Conservation (phyloP, 2,329 filamentous ascomycete species). For the Fusarium bulbicola region DNA sequence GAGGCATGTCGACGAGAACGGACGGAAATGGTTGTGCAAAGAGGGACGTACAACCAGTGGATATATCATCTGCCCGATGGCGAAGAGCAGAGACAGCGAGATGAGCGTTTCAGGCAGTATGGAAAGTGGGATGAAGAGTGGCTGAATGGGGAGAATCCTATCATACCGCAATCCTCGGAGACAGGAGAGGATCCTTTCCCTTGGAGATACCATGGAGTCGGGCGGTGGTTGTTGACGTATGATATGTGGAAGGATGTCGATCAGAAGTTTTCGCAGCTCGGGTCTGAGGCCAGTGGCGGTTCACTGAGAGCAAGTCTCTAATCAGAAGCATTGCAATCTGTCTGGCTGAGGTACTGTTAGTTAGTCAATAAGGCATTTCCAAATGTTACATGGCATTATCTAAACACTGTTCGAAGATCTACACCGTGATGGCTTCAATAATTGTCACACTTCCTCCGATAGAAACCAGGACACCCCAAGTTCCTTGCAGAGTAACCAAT, state of each 20-base stretch:
- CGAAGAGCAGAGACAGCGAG: conserved; percentile 60
- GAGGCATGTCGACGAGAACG: conserved; percentile 39
- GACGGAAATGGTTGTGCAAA: conserved; percentile 66
- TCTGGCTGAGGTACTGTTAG: rapidly evolving
- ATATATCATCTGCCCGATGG: conserved; percentile 71
- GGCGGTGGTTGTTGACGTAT: conserved; percentile 52
- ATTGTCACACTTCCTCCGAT: rapidly evolving
- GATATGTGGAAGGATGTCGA: conserved; percentile 52
- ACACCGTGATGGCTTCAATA: rapidly evolving
- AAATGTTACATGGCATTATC: rapidly evolving
- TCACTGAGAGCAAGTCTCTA: not conserved
- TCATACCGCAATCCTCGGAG: conserved; percentile 38
- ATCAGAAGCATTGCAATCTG: not conserved
- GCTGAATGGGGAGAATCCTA: not conserved
- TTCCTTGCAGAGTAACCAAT: not conserved
- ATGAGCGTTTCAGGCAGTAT: not conserved
- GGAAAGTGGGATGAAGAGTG: not conserved
- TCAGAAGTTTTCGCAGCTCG: conserved; percentile 39
- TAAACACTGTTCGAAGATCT: rapidly evolving
- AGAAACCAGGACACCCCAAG: not conserved
- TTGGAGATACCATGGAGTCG: conserved; percentile 53
- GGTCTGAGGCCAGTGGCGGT: no score
- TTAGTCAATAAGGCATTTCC: not conserved
- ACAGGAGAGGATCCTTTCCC: conserved; percentile 53
- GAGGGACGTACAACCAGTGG: conserved; percentile 69